Percentiles rank a stretch among this genome's conserved stretches.
phyloP scores from a whole-genome alignment of 345 rosid species.

The Lagerstroemia speciosa region DNA sequence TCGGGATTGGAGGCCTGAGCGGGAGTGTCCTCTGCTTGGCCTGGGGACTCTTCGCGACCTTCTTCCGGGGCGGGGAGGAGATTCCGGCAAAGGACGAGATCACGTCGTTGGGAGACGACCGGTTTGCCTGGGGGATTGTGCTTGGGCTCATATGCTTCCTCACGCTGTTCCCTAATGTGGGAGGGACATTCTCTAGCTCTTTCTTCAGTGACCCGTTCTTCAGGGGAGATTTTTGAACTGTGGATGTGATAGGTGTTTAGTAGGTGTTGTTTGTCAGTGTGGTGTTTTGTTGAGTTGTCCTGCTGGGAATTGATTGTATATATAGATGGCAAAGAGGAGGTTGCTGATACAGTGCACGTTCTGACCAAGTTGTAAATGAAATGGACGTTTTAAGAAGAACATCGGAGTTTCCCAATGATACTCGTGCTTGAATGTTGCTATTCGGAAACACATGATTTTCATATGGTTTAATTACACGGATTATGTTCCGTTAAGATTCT shows the following conservation, averaged over 20 bases:
- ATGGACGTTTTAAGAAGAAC: no score
- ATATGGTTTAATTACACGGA: no score
- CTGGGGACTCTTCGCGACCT: conserved; percentile 89
- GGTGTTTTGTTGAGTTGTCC: neutral
- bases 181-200: conserved; percentile 79
- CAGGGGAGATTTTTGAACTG: conserved; percentile 44
- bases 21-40: conserved; percentile 86
- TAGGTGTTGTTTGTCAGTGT: neutral
- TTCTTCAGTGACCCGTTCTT: conserved; percentile 71
- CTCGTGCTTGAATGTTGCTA: no score
- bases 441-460: no score
- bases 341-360: no score
- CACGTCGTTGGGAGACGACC: conserved; percentile 54
- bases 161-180: conserved; percentile 82
- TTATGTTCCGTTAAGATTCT: no score
- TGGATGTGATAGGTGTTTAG: neutral
- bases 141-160: conserved; percentile 87
- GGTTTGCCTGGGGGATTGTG: conserved; percentile 75
- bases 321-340: no score
- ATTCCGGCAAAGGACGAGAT: conserved; percentile 84
- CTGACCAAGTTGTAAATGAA: no score
- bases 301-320: no score
- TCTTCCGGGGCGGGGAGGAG: conserved; percentile 91
- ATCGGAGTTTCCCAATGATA: no score
- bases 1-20: conserved; percentile 67